Evolutionary conservation across 768 basidiomycete species (phyloP).

Genomic region (Royoungia palumana): DNA sequence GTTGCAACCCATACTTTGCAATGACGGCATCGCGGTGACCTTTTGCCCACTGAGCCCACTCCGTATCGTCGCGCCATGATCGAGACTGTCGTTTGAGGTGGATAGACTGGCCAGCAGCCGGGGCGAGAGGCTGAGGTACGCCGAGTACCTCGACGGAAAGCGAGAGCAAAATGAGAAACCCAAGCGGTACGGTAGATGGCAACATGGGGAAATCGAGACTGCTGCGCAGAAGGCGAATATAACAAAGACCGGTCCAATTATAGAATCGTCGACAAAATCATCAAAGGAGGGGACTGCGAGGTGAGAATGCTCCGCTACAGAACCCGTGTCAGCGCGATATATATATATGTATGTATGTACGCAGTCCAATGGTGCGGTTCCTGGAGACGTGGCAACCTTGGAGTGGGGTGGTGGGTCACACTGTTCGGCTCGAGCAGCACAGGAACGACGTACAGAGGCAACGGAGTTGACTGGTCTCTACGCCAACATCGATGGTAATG

Average conservation of each 20-base stretch:
- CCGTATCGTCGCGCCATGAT: slow-evolving; percentile 13
- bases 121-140: slow-evolving; percentile 2
- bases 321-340: slow-evolving; percentile 3
- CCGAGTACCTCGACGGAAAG: slow-evolving; percentile 12
- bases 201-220: slow-evolving; percentile 7
- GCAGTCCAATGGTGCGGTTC: not conserved
- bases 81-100: slow-evolving; percentile 14
- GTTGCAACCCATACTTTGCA: slow-evolving; percentile 44
- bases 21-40: slow-evolving; percentile 41
- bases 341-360: slow-evolving; percentile 11
- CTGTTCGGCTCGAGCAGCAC: too few species aligned
- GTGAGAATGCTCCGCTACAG: not conserved
- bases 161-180: slow-evolving; percentile 9
- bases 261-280: slow-evolving; percentile 4
- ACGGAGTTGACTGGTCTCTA: too few species aligned
- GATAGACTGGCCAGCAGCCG: slow-evolving; percentile 23
- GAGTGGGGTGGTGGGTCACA: too few species aligned
- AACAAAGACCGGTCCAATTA: slow-evolving; percentile 5
- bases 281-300: not conserved
- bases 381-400: too few species aligned
- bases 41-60: slow-evolving; percentile 39
- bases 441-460: too few species aligned
- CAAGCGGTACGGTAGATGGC: not conserved
- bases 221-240: slow-evolving; percentile 1
- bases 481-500: too few species aligned